Percentiles rank a stretch among this genome's conserved stretches.
phyloP scores from a whole-genome alignment of 2,329 filamentous ascomycete species.

The Claviceps maximensis region DNA sequence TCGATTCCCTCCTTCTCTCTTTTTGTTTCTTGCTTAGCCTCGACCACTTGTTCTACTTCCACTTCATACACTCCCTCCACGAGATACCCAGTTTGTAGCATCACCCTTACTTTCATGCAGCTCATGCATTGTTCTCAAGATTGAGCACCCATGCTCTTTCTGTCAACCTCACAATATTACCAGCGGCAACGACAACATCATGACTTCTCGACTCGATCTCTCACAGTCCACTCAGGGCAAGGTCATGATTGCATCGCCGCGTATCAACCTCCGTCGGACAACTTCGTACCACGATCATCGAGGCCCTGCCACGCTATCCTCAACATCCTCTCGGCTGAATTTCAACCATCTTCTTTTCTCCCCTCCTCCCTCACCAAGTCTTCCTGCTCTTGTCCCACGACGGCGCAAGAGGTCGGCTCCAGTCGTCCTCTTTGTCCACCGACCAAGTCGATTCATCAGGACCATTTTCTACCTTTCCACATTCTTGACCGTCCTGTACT shows the following conservation, averaged over 20 bases:
- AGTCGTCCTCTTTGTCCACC: constrained; percentile 27
- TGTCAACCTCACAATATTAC: neutral
- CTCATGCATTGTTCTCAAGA: neutral
- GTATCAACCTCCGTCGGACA: constrained; percentile 45
- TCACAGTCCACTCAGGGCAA: constrained; percentile 31
- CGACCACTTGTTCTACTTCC: neutral
- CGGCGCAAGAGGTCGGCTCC: constrained; percentile 44
- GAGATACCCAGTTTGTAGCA: neutral
- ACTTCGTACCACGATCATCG: constrained; percentile 42
- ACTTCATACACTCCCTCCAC: neutral
- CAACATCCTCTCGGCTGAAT: constrained; percentile 48
- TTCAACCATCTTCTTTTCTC: constrained; percentile 57
- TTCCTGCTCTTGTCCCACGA: constrained; percentile 54
- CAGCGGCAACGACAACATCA: constrained; percentile 13
- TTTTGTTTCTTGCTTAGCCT: too few species aligned
- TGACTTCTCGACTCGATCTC: constrained; percentile 35
- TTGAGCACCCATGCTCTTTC: neutral
- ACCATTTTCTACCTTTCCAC: constrained; percentile 40
- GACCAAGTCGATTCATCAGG: constrained; percentile 44
- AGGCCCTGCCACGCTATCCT: constrained; percentile 33
- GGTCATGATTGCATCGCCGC: constrained; percentile 38
- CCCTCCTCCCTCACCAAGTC: constrained; percentile 55
- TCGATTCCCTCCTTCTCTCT: too few species aligned
- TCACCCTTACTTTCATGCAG: neutral
- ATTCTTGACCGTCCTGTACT: constrained; percentile 37